A percentile compares a stretch with the other conserved stretches of the same genome.
phyloP scores from a whole-genome alignment of 1,284 basidiomycete species.

The Leccinum subfulvum region DNA sequence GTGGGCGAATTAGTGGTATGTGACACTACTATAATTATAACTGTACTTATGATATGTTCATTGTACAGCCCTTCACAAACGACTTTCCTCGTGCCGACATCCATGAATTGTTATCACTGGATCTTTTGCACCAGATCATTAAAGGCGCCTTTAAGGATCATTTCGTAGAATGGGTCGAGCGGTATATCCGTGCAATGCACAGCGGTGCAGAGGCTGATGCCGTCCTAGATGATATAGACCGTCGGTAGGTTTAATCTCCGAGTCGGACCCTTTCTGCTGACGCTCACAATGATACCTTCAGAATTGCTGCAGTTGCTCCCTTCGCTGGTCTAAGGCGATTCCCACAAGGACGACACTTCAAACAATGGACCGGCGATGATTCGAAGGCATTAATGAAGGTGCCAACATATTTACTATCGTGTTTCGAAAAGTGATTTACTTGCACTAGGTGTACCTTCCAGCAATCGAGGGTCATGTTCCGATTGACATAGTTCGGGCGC shows the following conservation, averaged over 20 bases:
- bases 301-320: slow-evolving; percentile 11
- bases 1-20: not conserved
- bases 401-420: not conserved
- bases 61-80: slow-evolving; percentile 8
- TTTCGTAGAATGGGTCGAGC: slow-evolving; percentile 4
- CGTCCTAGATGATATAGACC: no score
- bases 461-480: not conserved
- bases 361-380: not conserved
- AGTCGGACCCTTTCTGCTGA: no score
- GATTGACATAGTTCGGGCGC: not conserved
- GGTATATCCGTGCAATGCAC: not conserved
- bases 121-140: slow-evolving; percentile 9
- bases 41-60: not conserved
- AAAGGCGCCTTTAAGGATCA: slow-evolving; percentile 7
- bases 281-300: not conserved
- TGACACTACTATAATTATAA: not conserved
- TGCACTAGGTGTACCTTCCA: not conserved
- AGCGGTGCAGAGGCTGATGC: no score
- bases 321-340: slow-evolving; percentile 12
- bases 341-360: slow-evolving; percentile 21
- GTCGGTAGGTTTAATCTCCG: no score
- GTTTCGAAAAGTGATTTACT: not conserved
- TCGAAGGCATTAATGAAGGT: slow-evolving; percentile 1
- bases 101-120: not conserved
- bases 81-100: slow-evolving; percentile 7